A percentile compares a stretch with the other conserved stretches of the same genome.
phyloP scores from a whole-genome alignment of 2,329 filamentous ascomycete species.

The Rutstroemia sydowiana region DNA sequence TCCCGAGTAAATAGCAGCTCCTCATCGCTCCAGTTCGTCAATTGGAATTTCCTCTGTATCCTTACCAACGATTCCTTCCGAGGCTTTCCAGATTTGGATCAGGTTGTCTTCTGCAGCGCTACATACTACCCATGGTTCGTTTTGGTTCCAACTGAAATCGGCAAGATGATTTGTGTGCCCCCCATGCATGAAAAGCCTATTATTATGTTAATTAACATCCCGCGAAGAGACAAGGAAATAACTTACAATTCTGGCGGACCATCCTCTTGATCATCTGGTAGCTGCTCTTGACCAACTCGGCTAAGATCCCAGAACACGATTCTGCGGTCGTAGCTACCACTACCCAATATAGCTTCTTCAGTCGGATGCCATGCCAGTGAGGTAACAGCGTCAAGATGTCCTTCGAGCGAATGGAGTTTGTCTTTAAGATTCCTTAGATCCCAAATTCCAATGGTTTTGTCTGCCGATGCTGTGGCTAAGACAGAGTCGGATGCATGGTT shows the following conservation, averaged over 20 bases:
- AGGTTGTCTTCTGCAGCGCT: conserved; percentile 96
- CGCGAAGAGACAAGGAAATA: neutral
- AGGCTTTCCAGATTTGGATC: conserved; percentile 88
- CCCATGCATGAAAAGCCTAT: conserved; percentile 92
- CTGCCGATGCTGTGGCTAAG: conserved; percentile 86
- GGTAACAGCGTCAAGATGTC: conserved; percentile 83
- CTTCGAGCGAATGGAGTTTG: conserved; percentile 83
- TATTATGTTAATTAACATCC: conserved; percentile 3
- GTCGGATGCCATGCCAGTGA: conserved; percentile 92
- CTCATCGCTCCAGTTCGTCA: conserved; percentile 59
- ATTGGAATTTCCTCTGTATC: conserved; percentile 69
- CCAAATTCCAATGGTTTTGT: conserved; percentile 94
- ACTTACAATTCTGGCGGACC: conserved; percentile 88
- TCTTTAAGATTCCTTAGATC: conserved; percentile 85
- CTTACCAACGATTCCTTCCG: conserved; percentile 72
- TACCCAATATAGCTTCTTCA: conserved; percentile 81
- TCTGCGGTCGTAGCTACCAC: conserved; percentile 84
- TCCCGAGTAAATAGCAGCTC: no score
- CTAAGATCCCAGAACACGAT: conserved; percentile 97
- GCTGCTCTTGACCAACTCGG: conserved; percentile 86
- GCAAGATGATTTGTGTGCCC: conserved; percentile 95
- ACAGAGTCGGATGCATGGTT: conserved; percentile 87
- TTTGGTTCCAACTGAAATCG: conserved; percentile 96
- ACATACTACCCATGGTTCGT: conserved; percentile 93
- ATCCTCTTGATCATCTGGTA: conserved; percentile 89